phyloP scores from a whole-genome alignment of 164 flowering plant species.

The Vitis cinerea region DNA sequence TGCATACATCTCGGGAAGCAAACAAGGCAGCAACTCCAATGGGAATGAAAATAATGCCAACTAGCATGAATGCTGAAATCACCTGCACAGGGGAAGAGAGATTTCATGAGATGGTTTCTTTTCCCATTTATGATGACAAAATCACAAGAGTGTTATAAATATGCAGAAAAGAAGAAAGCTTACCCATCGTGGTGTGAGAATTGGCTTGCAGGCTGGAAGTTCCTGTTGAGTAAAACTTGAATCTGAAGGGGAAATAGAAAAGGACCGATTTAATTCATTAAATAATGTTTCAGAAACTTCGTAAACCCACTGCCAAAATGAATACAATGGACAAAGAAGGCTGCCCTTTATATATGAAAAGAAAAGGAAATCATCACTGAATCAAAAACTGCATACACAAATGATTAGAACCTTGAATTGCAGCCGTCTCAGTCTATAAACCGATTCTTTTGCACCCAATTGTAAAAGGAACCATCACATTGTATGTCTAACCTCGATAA shows the following conservation, averaged over 20 bases:
- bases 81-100: conserved; percentile 49
- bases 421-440: too few species aligned
- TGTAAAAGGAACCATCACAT: too few species aligned
- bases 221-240: conserved; percentile 95
- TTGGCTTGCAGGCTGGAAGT: conserved; percentile 99
- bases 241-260: conserved; percentile 42
- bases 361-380: too few species aligned
- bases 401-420: too few species aligned
- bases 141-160: neutral
- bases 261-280: neutral
- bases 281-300: neutral
- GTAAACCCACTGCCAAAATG: too few species aligned
- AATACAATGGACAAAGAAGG: neutral
- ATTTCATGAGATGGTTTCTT: neutral
- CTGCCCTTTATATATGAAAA: too few species aligned
- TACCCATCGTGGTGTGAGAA: conserved; percentile 94
- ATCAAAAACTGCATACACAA: too few species aligned
- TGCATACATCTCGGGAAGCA: conserved; percentile 84
- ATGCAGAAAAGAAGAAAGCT: conserved; percentile 1
- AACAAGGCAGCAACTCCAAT: conserved; percentile 80
- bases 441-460: too few species aligned
- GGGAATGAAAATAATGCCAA: conserved; percentile 76
- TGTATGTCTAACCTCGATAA: too few species aligned
- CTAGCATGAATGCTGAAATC: conserved; percentile 70
- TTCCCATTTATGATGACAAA: neutral